Conservation (phyloP, 768 basidiomycete genomes). For the Myochromella boudieri region DNA sequence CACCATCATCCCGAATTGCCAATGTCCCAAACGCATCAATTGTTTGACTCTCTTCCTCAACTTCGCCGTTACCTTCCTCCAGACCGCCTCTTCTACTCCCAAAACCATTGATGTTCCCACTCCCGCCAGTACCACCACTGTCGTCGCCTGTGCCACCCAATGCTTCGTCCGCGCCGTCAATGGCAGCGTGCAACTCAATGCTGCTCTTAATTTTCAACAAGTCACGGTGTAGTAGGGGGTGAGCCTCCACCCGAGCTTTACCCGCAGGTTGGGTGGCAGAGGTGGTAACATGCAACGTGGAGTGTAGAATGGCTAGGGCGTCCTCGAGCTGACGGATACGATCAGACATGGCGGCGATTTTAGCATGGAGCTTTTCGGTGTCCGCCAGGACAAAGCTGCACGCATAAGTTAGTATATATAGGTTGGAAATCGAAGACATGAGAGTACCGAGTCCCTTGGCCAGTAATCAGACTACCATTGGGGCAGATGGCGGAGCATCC, state of each 20-base stretch:
- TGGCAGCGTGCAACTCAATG: conserved; percentile 64
- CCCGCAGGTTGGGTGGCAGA: too few relatives aligned
- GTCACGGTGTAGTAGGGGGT: conserved; percentile 61
- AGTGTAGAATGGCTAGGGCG: conserved; percentile 57
- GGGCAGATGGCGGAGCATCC: conserved; percentile 80
- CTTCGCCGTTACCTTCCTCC: too few relatives aligned
- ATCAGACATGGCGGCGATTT: conserved; percentile 67
- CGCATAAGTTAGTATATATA: not conserved
- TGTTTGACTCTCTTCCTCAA: conserved; percentile 43
- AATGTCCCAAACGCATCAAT: conserved; percentile 72
- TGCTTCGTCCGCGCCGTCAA: conserved; percentile 36
- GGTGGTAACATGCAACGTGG: too few relatives aligned
- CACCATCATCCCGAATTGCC: conserved; percentile 68
- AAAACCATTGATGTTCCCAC: not conserved
- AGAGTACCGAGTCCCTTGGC: conserved; percentile 74
- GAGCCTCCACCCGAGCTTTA: conserved; percentile 48
- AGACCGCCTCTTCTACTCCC: not conserved
- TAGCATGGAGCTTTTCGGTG: conserved; percentile 67
- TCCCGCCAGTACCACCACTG: not conserved
- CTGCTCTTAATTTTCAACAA: conserved; percentile 65
- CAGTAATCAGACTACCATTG: conserved; percentile 74
- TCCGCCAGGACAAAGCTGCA: conserved; percentile 69
- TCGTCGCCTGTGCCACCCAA: not conserved
- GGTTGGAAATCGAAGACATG: not conserved
- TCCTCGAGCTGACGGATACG: conserved; percentile 73